Evolutionary conservation across 371 early-diverging fungal genomes (phyloP), one percentile per base, ranked within the genome.

Genomic region (Mortierella sp.): DNA sequence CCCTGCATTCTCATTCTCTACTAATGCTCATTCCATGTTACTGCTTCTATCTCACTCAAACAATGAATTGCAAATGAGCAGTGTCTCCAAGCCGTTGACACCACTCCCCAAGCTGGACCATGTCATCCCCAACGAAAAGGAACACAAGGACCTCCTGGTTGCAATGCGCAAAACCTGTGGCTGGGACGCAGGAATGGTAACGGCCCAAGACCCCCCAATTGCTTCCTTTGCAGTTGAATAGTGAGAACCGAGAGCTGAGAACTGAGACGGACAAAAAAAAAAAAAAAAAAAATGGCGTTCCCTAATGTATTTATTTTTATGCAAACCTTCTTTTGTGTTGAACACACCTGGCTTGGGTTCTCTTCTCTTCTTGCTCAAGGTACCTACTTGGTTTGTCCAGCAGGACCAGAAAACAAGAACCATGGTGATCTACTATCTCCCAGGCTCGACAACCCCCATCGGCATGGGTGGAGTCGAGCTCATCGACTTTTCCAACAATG

Each of bases 101-200:
- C 21, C 18, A 62, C 29, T 72, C 79, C 9, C 23, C 51, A 37
- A 37, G 16, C 57, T 77, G 21, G 79, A 77, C 53, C 68, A 77
- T 60, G 28, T 69, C 12, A 59, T 72, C n/a, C 72, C 79, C 1
- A 77, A 77, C 28, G 72, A 57, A n/a, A 66, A 77, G 21, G 79
- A 77, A 7, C 79, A 77, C 51, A 69, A 63, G 21, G 26, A 15
- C 7, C 29, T 77, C n/a, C 18, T 77, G 7, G 19, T 44, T 1
- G 58, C 64, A 6, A 77, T 77, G 79, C 72, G 79, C n/a, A 77
- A 77, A 46, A 65, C 72, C 19, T 77, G 79, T 26, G 79, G 79
- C 7, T 77, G 79, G 72, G 79, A 69, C 28, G 50, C 52, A 11
- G 65, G 60, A 57, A 51, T 62, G 61, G 79, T 37, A 37, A 16